Evolutionary conservation across 805 yeast species (phyloP).

Genomic region (Zygotorulaspora florentina): DNA sequence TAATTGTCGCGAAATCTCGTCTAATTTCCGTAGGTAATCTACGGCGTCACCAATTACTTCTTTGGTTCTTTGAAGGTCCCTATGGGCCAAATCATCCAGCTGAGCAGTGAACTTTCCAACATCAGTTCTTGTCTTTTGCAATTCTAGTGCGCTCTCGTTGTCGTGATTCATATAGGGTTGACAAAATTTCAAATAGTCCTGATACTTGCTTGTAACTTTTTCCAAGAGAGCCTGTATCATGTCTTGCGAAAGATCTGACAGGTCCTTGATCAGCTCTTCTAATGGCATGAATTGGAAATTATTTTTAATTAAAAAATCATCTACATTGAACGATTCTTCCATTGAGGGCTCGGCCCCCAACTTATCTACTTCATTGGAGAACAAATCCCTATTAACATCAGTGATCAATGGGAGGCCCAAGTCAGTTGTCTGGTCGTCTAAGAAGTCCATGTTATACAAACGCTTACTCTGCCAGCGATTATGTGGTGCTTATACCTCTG

Average conservation of each 20-base stretch:
- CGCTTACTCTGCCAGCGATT: too few relatives aligned
- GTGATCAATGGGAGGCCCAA: constrained; percentile 27
- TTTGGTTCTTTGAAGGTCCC: constrained; percentile 22
- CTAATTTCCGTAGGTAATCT: constrained; percentile 27
- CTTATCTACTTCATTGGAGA: constrained; percentile 21
- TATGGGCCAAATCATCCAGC: constrained; percentile 19
- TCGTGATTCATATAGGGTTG: constrained; percentile 20
- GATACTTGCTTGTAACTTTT: constrained; percentile 26
- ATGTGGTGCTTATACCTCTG: too few relatives aligned
- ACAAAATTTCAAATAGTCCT: constrained; percentile 27
- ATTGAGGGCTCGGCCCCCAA: constrained; percentile 4
- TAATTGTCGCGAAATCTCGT: constrained; percentile 20
- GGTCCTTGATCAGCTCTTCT: constrained; percentile 29
- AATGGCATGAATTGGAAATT: constrained; percentile 32
- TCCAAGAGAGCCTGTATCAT: constrained; percentile 25
- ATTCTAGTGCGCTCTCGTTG: constrained; percentile 21
- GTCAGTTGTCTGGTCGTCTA: constrained; percentile 23
- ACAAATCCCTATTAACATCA: constrained; percentile 29
- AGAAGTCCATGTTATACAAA: constrained; percentile 19
- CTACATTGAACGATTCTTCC: constrained; percentile 21
- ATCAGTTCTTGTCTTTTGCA: constrained; percentile 24
- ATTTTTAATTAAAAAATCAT: constrained; percentile 29
- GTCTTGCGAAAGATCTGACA: constrained; percentile 23
- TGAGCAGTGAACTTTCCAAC: constrained; percentile 21
- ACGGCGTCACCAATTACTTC: constrained; percentile 25